phyloP scores from a whole-genome alignment of 306 rosid genomes.

The Glycine latifolia region DNA sequence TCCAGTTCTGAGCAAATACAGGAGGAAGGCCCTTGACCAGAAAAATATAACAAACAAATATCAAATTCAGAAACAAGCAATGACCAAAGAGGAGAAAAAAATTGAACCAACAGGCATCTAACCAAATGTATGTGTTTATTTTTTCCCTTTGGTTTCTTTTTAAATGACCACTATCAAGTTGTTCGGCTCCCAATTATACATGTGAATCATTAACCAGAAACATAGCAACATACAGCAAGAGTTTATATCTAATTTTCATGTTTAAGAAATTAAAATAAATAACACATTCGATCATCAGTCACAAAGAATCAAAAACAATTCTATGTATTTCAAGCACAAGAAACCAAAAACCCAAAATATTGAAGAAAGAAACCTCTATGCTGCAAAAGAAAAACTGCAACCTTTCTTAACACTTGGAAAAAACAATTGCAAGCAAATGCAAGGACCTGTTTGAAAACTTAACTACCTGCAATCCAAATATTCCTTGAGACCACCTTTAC shows the following conservation, averaged over 20 bases:
- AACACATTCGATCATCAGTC: neutral
- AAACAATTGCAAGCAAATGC: slow-evolving; percentile 43
- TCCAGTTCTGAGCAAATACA: slow-evolving; percentile 23
- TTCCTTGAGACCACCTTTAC: slow-evolving; percentile 96
- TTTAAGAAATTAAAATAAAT: neutral
- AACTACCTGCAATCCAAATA: slow-evolving; percentile 87
- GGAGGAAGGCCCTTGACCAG: slow-evolving; percentile 2
- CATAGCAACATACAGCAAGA: slow-evolving; percentile 34
- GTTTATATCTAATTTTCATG: slow-evolving; percentile 5
- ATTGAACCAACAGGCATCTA: slow-evolving; percentile 30
- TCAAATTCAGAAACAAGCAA: slow-evolving; percentile 32
- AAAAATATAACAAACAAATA: slow-evolving; percentile 27
- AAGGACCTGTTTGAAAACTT: slow-evolving; percentile 45
- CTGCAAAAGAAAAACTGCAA: slow-evolving; percentile 32
- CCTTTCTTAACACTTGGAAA: slow-evolving; percentile 36
- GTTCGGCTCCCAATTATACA: slow-evolving; percentile 16
- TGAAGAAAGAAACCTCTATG: neutral
- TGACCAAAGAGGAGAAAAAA: neutral
- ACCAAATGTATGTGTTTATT: slow-evolving; percentile 17
- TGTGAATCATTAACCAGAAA: slow-evolving; percentile 34
- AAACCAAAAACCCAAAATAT: slow-evolving; percentile 21
- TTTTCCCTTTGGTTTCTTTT: slow-evolving; percentile 10
- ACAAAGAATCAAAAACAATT: neutral
- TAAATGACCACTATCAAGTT: slow-evolving; percentile 19
- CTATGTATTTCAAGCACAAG: no score